Percentiles rank a stretch among this genome's conserved stretches.
Evolutionary conservation across 495 filamentous ascomycete species (phyloP).

Genomic region (Penicillium maclennaniae): DNA sequence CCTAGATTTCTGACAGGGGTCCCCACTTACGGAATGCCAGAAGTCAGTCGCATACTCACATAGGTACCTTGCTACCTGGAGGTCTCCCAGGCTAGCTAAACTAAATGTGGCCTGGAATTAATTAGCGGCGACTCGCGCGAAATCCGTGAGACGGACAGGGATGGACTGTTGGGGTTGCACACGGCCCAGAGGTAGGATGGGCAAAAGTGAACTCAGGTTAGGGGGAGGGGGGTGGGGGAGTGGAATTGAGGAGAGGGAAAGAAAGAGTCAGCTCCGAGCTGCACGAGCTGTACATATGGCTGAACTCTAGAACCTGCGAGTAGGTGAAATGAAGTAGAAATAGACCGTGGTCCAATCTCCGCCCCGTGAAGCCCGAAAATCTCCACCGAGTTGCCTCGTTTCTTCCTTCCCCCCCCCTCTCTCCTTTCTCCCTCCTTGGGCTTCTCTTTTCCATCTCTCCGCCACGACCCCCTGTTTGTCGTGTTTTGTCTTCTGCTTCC

Average conservation of each 20-base stretch:
- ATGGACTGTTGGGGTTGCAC: conserved; percentile 24
- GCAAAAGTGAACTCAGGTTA: neutral
- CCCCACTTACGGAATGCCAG: neutral
- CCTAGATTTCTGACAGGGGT: neutral
- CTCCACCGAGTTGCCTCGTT: conserved; percentile 31
- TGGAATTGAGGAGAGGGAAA: neutral
- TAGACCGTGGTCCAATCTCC: conserved; percentile 11
- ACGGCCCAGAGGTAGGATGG: conserved; percentile 2
- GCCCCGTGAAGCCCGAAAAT: conserved; percentile 31
- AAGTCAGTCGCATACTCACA: neutral
- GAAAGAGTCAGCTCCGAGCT: neutral
- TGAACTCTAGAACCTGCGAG: neutral
- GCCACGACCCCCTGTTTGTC: conserved; percentile 22
- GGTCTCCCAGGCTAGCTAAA: neutral
- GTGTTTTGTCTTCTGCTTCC: conserved; percentile 37
- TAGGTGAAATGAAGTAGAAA: neutral
- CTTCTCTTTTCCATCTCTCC: conserved; percentile 28
- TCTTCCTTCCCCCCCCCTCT: conserved; percentile 21
- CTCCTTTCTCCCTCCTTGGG: conserved; percentile 22
- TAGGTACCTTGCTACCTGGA: neutral
- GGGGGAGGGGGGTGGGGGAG: neutral
- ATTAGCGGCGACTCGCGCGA: neutral
- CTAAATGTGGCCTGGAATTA: neutral
- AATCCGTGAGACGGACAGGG: conserved; percentile 7
- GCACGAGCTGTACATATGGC: neutral